A percentile compares a stretch with the other conserved stretches of the same genome.
These are phyloP conservation scores for Microascus cirrosus DNA, from an alignment of 2,329 filamentous ascomycete species.

Conservation along the genomic window DNA sequence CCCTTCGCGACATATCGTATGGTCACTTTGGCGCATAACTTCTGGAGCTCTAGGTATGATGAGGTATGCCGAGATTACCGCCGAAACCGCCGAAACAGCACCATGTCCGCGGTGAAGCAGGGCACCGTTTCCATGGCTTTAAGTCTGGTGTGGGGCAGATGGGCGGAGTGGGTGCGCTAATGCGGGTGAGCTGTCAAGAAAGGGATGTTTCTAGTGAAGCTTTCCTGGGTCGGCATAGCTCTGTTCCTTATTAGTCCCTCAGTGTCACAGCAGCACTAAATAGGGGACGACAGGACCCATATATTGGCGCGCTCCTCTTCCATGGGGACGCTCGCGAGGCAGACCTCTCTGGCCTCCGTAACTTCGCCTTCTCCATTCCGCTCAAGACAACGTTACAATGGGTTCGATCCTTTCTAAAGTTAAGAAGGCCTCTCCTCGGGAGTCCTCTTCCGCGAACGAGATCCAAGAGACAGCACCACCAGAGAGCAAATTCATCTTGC, in stretches of 20 bases:
- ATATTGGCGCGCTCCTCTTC: background rate
- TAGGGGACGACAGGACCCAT: background rate
- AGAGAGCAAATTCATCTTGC: background rate
- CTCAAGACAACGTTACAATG: background rate
- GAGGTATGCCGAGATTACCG: too few relatives aligned
- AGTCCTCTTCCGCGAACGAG: background rate
- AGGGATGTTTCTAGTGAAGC: background rate
- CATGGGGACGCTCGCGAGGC: background rate
- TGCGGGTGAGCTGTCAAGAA: background rate
- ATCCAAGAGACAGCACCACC: background rate
- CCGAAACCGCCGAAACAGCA: too few relatives aligned
- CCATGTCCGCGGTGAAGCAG: background rate
- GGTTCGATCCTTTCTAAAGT: background rate
- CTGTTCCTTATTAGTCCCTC: background rate
- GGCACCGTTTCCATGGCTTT: background rate
- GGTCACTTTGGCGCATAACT: background rate
- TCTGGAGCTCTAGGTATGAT: too few relatives aligned
- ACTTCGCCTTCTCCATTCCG: background rate
- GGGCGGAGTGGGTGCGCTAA: background rate
- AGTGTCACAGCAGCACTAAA: background rate
- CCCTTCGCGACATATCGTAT: too few relatives aligned
- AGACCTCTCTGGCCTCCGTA: background rate
- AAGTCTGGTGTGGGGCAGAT: background rate
- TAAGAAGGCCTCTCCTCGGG: background rate
- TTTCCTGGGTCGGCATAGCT: background rate